Evolutionary conservation across 2,329 filamentous ascomycete species (phyloP).

Genomic region (Metarhizium sp.): DNA sequence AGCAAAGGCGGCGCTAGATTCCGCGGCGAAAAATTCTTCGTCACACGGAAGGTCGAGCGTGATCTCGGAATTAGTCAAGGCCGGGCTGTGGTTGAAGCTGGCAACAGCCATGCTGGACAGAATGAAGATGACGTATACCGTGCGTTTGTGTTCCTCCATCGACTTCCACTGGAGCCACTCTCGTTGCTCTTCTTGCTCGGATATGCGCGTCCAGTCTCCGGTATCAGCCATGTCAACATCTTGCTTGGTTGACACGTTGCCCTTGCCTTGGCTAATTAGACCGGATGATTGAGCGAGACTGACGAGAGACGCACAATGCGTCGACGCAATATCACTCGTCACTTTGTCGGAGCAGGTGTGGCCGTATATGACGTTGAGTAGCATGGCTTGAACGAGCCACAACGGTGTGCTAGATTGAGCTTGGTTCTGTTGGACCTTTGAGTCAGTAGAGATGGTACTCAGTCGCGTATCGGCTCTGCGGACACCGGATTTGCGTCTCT

Average conservation of each 20-base stretch:
- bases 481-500: constrained; percentile 78
- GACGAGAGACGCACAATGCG: constrained; percentile 82
- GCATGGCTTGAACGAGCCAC: constrained; percentile 95
- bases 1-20: constrained; percentile 73
- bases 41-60: constrained; percentile 83
- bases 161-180: constrained; percentile 82
- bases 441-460: constrained; percentile 37
- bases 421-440: constrained; percentile 46
- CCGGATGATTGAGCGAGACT: constrained; percentile 87
- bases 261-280: constrained; percentile 36
- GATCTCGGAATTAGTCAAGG: constrained; percentile 90
- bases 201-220: constrained; percentile 34
- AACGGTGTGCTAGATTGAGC: constrained; percentile 61
- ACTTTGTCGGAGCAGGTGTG: constrained; percentile 90
- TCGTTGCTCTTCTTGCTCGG: constrained; percentile 41
- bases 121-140: constrained; percentile 82
- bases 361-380: constrained; percentile 91
- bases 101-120: constrained; percentile 85
- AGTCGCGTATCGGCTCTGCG: constrained; percentile 51
- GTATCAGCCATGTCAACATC: constrained; percentile 49
- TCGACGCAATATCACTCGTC: constrained; percentile 83
- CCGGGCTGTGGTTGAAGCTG: constrained; percentile 86
- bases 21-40: constrained; percentile 81
- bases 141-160: constrained; percentile 84
- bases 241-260: constrained; percentile 23